A percentile compares a stretch with the other conserved stretches of the same genome.
Evolutionary conservation across 352 stramenopile genomes (phyloP).

Genomic region (Aphanomyces euteiches): DNA sequence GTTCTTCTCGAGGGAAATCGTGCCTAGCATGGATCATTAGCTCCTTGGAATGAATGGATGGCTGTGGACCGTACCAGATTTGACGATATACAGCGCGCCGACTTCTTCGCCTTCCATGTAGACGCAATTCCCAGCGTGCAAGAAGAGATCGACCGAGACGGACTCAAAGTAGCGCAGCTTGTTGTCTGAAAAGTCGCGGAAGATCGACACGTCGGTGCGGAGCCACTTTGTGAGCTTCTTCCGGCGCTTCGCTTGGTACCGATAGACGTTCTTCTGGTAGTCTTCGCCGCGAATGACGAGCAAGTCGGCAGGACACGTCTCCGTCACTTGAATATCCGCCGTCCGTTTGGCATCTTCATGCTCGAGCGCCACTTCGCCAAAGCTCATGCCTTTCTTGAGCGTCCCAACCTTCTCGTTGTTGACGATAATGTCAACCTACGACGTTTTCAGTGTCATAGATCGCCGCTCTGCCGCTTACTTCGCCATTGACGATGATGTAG

Average conservation of each 20-base stretch:
- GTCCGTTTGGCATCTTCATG: slow-evolving; percentile 67
- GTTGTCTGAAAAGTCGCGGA: slow-evolving; percentile 68
- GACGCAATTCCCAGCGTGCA: slow-evolving; percentile 54
- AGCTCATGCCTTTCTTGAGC: slow-evolving; percentile 31
- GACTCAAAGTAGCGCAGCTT: slow-evolving; percentile 77
- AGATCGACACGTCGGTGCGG: slow-evolving; percentile 59
- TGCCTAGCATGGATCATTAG: slow-evolving; percentile 29
- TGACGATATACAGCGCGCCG: slow-evolving; percentile 66
- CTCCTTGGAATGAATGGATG: background rate
- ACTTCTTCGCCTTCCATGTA: slow-evolving; percentile 61
- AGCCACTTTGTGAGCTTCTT: slow-evolving; percentile 68
- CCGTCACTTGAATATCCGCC: slow-evolving; percentile 50
- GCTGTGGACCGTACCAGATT: slow-evolving; percentile 27
- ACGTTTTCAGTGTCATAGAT: background rate
- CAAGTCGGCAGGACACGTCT: slow-evolving; percentile 46
- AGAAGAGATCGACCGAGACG: slow-evolving; percentile 62
- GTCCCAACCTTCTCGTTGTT: slow-evolving; percentile 9
- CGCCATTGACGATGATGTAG: slow-evolving; percentile 57
- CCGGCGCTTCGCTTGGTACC: slow-evolving; percentile 55
- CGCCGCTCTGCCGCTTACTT: slow-evolving; percentile 34
- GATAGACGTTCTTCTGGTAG: slow-evolving; percentile 65
- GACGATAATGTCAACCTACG: slow-evolving; percentile 10
- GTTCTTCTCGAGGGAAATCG: slow-evolving; percentile 56
- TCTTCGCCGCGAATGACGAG: slow-evolving; percentile 65
- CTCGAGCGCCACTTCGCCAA: slow-evolving; percentile 65